Evolutionary conservation across 2,329 filamentous ascomycete species (phyloP), one percentile per base, ranked within the genome.

Genomic region (Verticillium longisporum): DNA sequence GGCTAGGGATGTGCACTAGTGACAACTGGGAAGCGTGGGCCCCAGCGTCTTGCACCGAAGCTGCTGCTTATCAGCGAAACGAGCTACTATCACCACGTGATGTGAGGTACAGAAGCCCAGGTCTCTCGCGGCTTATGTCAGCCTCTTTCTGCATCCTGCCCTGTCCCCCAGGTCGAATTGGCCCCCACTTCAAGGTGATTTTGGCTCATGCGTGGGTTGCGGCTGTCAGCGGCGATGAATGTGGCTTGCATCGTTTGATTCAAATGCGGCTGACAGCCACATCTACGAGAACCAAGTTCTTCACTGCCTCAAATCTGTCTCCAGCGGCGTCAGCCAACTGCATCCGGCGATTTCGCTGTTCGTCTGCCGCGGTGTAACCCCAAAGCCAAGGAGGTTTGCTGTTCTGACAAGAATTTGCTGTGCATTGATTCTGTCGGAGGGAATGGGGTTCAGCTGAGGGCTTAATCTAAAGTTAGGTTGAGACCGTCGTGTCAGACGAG

Each of bases 1-100:
- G 62, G 63, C 60, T 65, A 55, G 26, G 63, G 61, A 41, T 56
- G 55, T 53, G 55, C 62, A 60, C 61, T 63, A 63, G 34, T 18
- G 34, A 50, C 32, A 14, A 21, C 53, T 56, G 38, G 55, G 55
- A n/a, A 18, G 50, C 61, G 60, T 62, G 62, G 62, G 61, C 60
- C 26, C 56, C 34, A 33, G 58, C 61, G 32, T 50, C n/a, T n/a
- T 26, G 45, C 45, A 50, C 45, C n/a, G 45, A 21, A 50, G 45
- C 45, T 21, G 45, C 10, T 21, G 45, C n/a, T 50, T 50, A 50
- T 50, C 45, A 9, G 45, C 45, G 7, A 26, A 15, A 18, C 14
- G n/a, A 45, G n/a, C 18, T 50, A 11, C 18, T 50, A 50, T 50
- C 45, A 13, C n/a, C 45, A 50, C 45, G 45, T 50, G 45, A 50